A percentile compares a stretch with the other conserved stretches of the same genome.
phyloP scores from a whole-genome alignment of 331 rosid species.

The Stylosanthes scabra region DNA sequence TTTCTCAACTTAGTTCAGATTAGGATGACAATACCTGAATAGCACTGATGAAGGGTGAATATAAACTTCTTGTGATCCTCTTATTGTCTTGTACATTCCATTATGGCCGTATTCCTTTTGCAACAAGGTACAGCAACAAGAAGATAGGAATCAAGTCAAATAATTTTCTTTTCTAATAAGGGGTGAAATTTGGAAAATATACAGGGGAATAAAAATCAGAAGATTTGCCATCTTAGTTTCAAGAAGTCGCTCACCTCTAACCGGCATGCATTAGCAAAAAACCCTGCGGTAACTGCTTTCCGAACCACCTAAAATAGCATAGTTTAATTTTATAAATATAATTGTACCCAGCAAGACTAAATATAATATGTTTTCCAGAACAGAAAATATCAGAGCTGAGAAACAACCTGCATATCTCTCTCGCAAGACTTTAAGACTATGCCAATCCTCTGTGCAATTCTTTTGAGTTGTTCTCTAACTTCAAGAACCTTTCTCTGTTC shows the following conservation, averaged over 20 bases:
- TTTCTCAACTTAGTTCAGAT: constrained; percentile 32
- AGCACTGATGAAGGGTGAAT: constrained; percentile 95
- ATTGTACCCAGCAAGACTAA: constrained; percentile 1
- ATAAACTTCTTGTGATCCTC: constrained; percentile 91
- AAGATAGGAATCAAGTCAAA: constrained; percentile 13
- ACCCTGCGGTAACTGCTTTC: constrained; percentile 87
- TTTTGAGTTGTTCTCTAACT: constrained; percentile 88
- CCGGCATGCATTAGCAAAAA: constrained; percentile 80
- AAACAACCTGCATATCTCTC: constrained; percentile 69
- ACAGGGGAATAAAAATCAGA: constrained; percentile 13
- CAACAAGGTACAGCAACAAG: constrained; percentile 35
- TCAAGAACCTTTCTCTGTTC: constrained; percentile 86
- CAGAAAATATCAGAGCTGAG: not conserved
- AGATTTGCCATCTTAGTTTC: not conserved
- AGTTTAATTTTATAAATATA: not conserved
- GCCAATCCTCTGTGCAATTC: constrained; percentile 87
- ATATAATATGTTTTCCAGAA: constrained; percentile 2
- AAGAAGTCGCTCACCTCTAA: constrained; percentile 65
- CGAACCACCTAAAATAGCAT: constrained; percentile 62
- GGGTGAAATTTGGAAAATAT: constrained; percentile 7
- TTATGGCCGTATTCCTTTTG: constrained; percentile 78
- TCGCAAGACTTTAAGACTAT: constrained; percentile 74
- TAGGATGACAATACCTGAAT: constrained; percentile 62
- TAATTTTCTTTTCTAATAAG: constrained; percentile 18
- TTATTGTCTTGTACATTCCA: constrained; percentile 85